These are phyloP conservation scores for Escallonia rubra DNA, from an alignment of 129 eudicot genomes.

Conservation along the genomic window DNA sequence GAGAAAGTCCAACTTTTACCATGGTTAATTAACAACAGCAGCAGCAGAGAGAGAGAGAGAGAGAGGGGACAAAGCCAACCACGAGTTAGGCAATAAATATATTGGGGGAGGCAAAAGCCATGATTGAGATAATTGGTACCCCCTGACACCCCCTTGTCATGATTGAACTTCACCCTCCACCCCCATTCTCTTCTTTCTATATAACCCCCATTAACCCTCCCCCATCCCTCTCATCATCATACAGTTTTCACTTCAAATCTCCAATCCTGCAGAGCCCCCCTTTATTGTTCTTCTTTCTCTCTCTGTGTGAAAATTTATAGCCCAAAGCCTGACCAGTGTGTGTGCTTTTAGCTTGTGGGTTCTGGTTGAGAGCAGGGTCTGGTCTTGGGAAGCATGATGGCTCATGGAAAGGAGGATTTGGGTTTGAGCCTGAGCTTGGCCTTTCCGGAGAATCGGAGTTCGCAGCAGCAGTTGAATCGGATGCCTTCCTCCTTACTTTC, in stretches of 20 bases:
- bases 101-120: constrained; percentile 25
- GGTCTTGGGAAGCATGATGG: constrained; percentile 26
- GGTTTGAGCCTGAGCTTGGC: constrained; percentile 60
- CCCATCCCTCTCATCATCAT: neutral
- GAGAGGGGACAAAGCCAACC: constrained; percentile 3
- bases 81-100: neutral
- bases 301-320: neutral
- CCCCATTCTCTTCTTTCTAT: constrained; percentile 14
- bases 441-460: constrained; percentile 23
- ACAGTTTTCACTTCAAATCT: neutral
- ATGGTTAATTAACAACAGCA: neutral
- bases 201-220: constrained; percentile 27
- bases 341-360: neutral
- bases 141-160: constrained; percentile 43
- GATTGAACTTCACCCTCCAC: constrained; percentile 21
- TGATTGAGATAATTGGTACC: constrained; percentile 39
- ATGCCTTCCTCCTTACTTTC: constrained; percentile 25
- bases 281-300: constrained; percentile 5
- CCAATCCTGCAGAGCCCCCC: neutral
- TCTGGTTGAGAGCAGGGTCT: too few relatives aligned
- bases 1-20: neutral
- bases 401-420: constrained; percentile 43
- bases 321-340: neutral
- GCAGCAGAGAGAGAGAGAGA: too few relatives aligned
- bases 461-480: constrained; percentile 37